Evolutionary conservation across 805 yeast genomes (phyloP), one percentile per base, ranked within the genome.

Genomic region (Starmerella geochares): DNA sequence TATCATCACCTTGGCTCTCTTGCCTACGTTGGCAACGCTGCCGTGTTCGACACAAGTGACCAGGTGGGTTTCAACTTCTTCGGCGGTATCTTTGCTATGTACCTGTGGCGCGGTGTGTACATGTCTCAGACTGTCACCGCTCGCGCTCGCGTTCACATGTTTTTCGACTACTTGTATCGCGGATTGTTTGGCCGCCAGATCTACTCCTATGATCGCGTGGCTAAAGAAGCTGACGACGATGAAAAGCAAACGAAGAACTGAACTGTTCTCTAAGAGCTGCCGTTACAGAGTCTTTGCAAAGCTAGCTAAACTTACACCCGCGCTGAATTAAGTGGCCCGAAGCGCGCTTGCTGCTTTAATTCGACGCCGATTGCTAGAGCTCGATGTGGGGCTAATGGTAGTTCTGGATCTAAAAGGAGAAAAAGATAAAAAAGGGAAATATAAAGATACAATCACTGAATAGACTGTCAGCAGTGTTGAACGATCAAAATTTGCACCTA

Each of bases 31-130:
- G 83, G 85, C 53, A 80, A 79, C 61, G 78, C 80, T 45, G 86
- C 86, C 2, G 83, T 79, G 24, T 79, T 80, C 61, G 86, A 80
- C 61, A 73, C 77, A n/a, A 78, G 79, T 29, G 51, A 47, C 38
- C 50, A 46, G 44, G 46, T 53, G 28, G 77, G 77, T 17, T 75
- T 76, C 58, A 70, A 80, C 28, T 73, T 77, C 53, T 77, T 79
- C 52, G 83, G 84, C 52, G 86, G 84, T 2, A 62, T 80, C 46
- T 63, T 79, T 36, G 84, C 84, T n/a, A 77, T 80, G 79, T 80
- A 80, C 61, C 65, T 80, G 48, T 80, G 86, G 86, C 75, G 86
- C 68, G 74, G 81, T 45, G 81, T 78, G 25, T 80, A 80, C 65
- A 80, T 79, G 65, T 76, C 83, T 28, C 82, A 80, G 62, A 74